These are phyloP conservation scores for Hyaloscypha bicolor DNA, from an alignment of 495 filamentous ascomycete genomes.

Conservation along the genomic window DNA sequence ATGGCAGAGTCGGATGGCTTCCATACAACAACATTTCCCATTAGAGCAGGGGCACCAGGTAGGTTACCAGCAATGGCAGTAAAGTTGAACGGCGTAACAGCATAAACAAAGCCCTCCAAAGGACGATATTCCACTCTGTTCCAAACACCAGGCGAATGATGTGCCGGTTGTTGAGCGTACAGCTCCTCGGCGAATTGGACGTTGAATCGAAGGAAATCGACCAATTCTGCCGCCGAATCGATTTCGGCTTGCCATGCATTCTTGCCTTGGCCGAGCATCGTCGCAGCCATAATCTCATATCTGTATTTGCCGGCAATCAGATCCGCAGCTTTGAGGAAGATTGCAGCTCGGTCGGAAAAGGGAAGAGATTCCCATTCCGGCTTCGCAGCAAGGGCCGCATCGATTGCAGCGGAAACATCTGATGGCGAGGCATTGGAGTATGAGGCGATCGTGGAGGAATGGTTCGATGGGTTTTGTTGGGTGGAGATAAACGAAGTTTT, in stretches of 20 bases:
- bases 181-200: conserved; percentile 87
- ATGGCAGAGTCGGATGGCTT: conserved; percentile 82
- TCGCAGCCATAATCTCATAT: conserved; percentile 90
- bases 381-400: conserved; percentile 79
- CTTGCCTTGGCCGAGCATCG: conserved; percentile 94
- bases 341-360: conserved; percentile 86
- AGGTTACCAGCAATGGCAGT: conserved; percentile 84
- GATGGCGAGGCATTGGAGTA: conserved; percentile 75
- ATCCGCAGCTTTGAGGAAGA: conserved; percentile 93
- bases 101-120: conserved; percentile 86
- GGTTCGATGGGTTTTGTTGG: conserved; percentile 77
- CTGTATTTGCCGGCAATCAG: conserved; percentile 87
- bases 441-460: conserved; percentile 69
- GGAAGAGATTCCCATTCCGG: conserved; percentile 77
- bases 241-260: conserved; percentile 98
- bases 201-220: conserved; percentile 89
- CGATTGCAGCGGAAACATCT: conserved; percentile 76
- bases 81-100: conserved; percentile 88
- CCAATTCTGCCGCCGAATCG: conserved; percentile 88
- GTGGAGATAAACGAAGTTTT: conserved; percentile 49
- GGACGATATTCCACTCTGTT: conserved; percentile 83
- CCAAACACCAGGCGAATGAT: conserved; percentile 79
- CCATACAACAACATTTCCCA: conserved; percentile 90
- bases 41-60: conserved; percentile 68
- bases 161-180: conserved; percentile 79